These are phyloP conservation scores for Entomortierella parvispora DNA, from an alignment of 192 early-diverging fungal genomes.

Conservation along the genomic window DNA sequence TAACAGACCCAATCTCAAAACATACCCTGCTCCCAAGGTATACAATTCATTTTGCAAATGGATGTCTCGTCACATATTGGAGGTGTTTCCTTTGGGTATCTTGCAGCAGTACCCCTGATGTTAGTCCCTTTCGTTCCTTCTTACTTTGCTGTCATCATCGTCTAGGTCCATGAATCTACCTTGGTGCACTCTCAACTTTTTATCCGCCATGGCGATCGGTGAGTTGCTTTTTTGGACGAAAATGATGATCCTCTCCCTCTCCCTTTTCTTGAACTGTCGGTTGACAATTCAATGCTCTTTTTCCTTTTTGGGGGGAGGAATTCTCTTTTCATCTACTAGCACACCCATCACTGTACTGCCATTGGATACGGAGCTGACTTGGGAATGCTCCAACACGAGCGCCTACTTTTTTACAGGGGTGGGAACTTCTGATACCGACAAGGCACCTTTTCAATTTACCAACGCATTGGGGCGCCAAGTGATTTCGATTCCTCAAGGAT, in stretches of 20 bases:
- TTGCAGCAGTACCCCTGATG: background rate
- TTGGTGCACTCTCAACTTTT: constrained; percentile 30
- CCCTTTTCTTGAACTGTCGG: no score
- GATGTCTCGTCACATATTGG: no score
- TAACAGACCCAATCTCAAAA: constrained; percentile 5
- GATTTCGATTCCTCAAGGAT: constrained; percentile 24
- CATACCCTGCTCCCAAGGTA: constrained; percentile 41
- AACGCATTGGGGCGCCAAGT: constrained; percentile 37
- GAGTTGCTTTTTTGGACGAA: background rate
- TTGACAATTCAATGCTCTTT: background rate
- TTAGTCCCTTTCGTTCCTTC: background rate
- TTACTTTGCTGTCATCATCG: background rate
- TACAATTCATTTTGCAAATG: no score
- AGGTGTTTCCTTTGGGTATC: background rate
- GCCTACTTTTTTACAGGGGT: constrained; percentile 39
- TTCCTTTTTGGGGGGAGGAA: background rate
- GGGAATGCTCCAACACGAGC: constrained; percentile 35
- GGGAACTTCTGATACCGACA: constrained; percentile 3
- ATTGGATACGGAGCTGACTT: constrained; percentile 25
- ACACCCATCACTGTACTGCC: constrained; percentile 23
- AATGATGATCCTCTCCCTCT: no score
- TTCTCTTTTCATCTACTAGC: no score
- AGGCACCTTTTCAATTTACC: constrained; percentile 26
- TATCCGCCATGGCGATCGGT: constrained; percentile 52
- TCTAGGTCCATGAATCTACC: constrained; percentile 19